Base-by-base conservation (phyloP, 371 early-diverging fungal genomes). In the Funneliformis caledonium region DNA sequence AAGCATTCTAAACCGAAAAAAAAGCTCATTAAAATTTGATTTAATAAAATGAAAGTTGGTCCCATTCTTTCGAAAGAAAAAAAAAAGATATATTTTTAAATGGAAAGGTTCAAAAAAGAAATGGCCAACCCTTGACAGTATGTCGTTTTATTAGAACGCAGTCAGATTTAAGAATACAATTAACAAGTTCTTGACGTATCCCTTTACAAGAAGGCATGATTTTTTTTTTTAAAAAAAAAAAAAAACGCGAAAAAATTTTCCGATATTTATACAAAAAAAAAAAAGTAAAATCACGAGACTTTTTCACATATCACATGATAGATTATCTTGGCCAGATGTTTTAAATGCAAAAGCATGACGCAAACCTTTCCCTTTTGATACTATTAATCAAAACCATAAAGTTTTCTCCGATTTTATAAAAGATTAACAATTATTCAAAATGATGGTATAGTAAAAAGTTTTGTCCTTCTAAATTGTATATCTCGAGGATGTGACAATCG, bases 141-240 rank as follows among this genome's bases (percentile, higher is more conserved):
- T 91, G 86, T 47, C 92, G 86, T 64, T 92, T 85, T 47, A 87
- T 85, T 11, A 91, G 81, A 2, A 92, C 93, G 81, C 93, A 92
- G 50, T 92, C 88, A 26, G 93, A 91, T 78, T 90, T 90, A 62
- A 91, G 83, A 82, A 92, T 86, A 81, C 92, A 92, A 73, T 91
- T 88, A 72, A 92, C 88, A 37, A 90, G 87, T 47, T 91, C 92
- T 79, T 90, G 84, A 68, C 93, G 88, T 78, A 91, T 87, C 72
- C 89, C 91, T 82, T 91, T 86, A 81, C 92, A 92, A 48, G 89
- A 85, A 22, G 59, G 61, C 43, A 47, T 60, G 12, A 16, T 56
- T 59, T 42, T 9, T 48, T 70, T 33, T 33, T 65, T 65, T 65
- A 22, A 14, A 19, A 60, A 60, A 22, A 14, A 60, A 22, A 37